A percentile compares a stretch with the other conserved stretches of the same genome.
These are phyloP conservation scores for Fonsecaea multimorphosa DNA, from an alignment of 2,329 filamentous ascomycete species.

Conservation along the genomic window DNA sequence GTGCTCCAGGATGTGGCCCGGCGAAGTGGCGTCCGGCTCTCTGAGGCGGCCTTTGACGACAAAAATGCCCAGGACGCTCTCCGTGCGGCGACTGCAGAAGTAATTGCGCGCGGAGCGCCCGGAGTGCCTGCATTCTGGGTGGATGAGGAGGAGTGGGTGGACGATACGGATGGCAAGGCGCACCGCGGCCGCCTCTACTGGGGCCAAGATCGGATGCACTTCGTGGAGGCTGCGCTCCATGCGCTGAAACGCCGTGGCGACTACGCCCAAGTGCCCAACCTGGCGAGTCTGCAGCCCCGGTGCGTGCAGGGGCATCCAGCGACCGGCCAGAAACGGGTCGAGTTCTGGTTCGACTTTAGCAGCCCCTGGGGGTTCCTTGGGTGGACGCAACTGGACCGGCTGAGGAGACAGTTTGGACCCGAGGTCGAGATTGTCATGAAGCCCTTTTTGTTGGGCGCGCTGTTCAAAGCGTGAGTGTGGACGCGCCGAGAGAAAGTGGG, in stretches of 20 bases:
- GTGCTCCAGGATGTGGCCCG: slow-evolving; percentile 17
- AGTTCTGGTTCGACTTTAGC: slow-evolving; percentile 36
- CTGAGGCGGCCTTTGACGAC: neutral
- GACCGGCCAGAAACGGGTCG: slow-evolving; percentile 21
- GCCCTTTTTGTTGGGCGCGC: slow-evolving; percentile 31
- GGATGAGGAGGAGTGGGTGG: neutral
- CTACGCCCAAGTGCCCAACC: neutral
- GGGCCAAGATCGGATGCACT: slow-evolving; percentile 34
- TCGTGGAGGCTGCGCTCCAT: slow-evolving; percentile 25
- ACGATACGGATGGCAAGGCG: neutral
- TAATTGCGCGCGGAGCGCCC: slow-evolving; percentile 22
- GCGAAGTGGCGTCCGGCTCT: neutral
- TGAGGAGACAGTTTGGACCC: slow-evolving; percentile 26
- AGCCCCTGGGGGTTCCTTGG: slow-evolving; percentile 34
- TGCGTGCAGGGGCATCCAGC: slow-evolving; percentile 9
- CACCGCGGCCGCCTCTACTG: slow-evolving; percentile 27
- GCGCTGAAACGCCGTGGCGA: slow-evolving; percentile 13
- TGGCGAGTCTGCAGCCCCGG: slow-evolving; percentile 4
- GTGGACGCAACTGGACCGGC: slow-evolving; percentile 27
- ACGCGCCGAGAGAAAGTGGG: neutral
- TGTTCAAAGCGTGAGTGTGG: slow-evolving; percentile 26
- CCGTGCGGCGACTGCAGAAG: slow-evolving; percentile 5
- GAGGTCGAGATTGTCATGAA: slow-evolving; percentile 33
- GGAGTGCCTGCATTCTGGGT: slow-evolving; percentile 32
- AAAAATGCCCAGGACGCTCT: neutral